Evolutionary conservation across 768 basidiomycete genomes (phyloP).

Genomic region (Mycena alexandri): DNA sequence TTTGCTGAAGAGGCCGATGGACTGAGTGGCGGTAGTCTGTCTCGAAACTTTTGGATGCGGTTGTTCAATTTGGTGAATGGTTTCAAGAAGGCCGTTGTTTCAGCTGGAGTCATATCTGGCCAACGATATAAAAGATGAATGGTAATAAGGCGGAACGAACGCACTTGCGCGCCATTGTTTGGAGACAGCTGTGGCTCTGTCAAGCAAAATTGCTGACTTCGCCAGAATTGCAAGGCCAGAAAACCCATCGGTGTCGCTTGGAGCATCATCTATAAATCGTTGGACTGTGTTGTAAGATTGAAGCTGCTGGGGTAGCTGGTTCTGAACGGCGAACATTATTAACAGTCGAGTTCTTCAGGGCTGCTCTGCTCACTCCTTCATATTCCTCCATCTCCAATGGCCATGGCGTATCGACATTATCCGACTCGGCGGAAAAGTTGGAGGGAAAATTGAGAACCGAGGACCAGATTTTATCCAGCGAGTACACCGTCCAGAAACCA

Average conservation of each 20-base stretch:
- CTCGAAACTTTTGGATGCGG: constrained; percentile 39
- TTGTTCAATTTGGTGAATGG: constrained; percentile 43
- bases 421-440: constrained; percentile 40
- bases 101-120: constrained; percentile 40
- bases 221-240: constrained; percentile 17
- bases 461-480: constrained; percentile 50
- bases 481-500: constrained; percentile 54
- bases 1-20: constrained; percentile 1
- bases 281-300: constrained; percentile 19
- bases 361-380: constrained; percentile 31
- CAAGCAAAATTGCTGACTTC: constrained; percentile 39
- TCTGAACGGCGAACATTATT: constrained; percentile 26
- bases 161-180: constrained; percentile 40
- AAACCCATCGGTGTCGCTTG: not conserved
- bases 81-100: constrained; percentile 38
- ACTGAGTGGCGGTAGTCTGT: constrained; percentile 18
- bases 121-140: not conserved
- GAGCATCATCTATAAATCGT: constrained; percentile 9
- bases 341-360: not conserved
- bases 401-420: constrained; percentile 54
- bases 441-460: constrained; percentile 44
- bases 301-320: not conserved
- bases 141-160: not conserved
- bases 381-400: constrained; percentile 44
- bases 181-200: constrained; percentile 39